These are phyloP conservation scores for Claviceps citrina DNA, from an alignment of 2,329 filamentous ascomycete species.

Conservation along the genomic window DNA sequence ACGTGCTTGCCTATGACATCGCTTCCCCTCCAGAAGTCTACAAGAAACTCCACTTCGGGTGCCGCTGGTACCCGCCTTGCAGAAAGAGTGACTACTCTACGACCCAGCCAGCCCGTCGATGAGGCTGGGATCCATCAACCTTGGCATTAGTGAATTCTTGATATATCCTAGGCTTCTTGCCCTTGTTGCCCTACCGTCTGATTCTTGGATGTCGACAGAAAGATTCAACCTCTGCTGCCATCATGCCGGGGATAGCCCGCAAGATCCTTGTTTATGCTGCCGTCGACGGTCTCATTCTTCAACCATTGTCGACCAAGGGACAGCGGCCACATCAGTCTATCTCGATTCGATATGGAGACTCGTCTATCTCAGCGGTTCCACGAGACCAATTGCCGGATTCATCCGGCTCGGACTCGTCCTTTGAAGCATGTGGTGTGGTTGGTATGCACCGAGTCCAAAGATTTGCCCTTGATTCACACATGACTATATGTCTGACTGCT, in stretches of 20 bases:
- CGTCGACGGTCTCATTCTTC: conserved; percentile 68
- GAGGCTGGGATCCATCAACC: background rate
- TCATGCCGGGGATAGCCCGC: conserved; percentile 63
- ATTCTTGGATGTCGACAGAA: background rate
- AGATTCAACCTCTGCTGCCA: conserved; percentile 8
- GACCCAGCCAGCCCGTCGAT: background rate
- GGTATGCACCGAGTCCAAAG: conserved; percentile 22
- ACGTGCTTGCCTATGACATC: too few relatives aligned
- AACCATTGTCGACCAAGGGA: conserved; percentile 49
- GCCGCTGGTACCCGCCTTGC: too few relatives aligned
- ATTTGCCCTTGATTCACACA: conserved; percentile 2
- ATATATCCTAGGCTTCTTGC: background rate
- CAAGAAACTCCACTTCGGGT: background rate
- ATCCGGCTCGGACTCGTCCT: conserved; percentile 31
- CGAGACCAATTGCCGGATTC: conserved; percentile 31
- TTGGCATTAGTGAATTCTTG: background rate
- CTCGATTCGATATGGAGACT: conserved; percentile 54
- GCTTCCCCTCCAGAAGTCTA: too few relatives aligned
- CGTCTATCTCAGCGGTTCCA: conserved; percentile 27
- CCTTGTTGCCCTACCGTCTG: background rate
- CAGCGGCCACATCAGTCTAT: conserved; percentile 41
- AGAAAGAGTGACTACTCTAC: too few relatives aligned
- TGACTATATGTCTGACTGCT: conserved; percentile 2
- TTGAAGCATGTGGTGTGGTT: conserved; percentile 45
- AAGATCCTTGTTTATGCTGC: conserved; percentile 70